Base-by-base conservation (phyloP, 306 rosid species). In the Mucuna pruriens region DNA sequence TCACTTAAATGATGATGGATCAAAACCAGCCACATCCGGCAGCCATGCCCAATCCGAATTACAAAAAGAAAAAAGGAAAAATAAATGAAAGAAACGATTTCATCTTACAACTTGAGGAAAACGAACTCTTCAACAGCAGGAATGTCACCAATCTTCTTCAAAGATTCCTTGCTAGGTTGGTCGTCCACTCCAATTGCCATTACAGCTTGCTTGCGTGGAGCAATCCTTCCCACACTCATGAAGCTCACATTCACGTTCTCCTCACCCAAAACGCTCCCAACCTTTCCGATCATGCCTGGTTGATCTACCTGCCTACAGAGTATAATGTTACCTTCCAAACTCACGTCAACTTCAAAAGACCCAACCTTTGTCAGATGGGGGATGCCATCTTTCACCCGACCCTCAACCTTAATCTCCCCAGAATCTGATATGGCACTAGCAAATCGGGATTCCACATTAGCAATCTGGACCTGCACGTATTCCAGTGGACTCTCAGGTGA, bases 131-230 rank as follows among this genome's bases (percentile, higher is more conserved):
- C 97, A 42, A 96, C 15, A 22, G 99, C 98, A 13, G 97, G 89
- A 75, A 95, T 85, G 2, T 86, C 93, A 19, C 99, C 99, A 60
- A 95, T 95, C 92, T 71, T 93, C 88, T 90, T 92, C 91, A 96
- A 80, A 38, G 91, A 10, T 77, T 90, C 83, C 77, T 96, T 88
- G 73, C 87, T 76, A 39, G 99, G 99, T 79, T 66, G 90, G 0
- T 96, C 99, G 72, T 96, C 99, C 34, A 96, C 99, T 20, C 99
- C 99, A 33, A 96, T 96, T 29, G 99, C 99, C 99, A 96, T 96
- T 36, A 96, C 91, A 84, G 99, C 99, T 51, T 92, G 99, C 94
- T 92, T 96, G 42, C 98, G 86, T n/a, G 99, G 99, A 49, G 99
- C 98, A 48, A 86, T 92, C 85, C 99, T 93, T 82, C 98, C 99